phyloP scores from a whole-genome alignment of 2,329 filamentous ascomycete species.

The Xylaria digitata region DNA sequence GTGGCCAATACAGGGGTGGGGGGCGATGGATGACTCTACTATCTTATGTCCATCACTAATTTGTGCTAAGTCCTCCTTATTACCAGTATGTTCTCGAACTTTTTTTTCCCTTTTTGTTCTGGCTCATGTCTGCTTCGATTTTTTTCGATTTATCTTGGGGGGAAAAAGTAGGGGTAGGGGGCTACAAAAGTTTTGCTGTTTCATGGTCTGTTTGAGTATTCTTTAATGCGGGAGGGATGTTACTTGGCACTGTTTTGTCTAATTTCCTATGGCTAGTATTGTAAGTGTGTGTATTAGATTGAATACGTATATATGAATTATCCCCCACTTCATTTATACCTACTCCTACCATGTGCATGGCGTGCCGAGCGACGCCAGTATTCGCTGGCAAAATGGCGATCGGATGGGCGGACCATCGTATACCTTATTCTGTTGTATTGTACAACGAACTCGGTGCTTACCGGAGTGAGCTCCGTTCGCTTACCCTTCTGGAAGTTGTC shows the following conservation, averaged over 20 bases:
- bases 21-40: slow-evolving; percentile 5
- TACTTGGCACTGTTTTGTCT: slow-evolving; percentile 16
- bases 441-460: neutral
- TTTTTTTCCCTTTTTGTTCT: slow-evolving; percentile 9
- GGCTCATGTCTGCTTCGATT: slow-evolving; percentile 9
- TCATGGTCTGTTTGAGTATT: slow-evolving; percentile 10
- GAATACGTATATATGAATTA: slow-evolving; percentile 28
- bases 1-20: slow-evolving; percentile 8
- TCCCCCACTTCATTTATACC: slow-evolving; percentile 29
- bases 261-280: slow-evolving; percentile 21
- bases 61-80: slow-evolving; percentile 3
- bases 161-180: slow-evolving; percentile 10
- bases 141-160: slow-evolving; percentile 1
- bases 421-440: slow-evolving; percentile 13
- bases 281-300: slow-evolving; percentile 25
- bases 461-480: neutral
- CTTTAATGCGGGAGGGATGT: slow-evolving; percentile 7
- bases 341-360: slow-evolving; percentile 20
- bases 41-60: slow-evolving; percentile 13
- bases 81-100: slow-evolving; percentile 1
- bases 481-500: neutral
- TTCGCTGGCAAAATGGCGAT: slow-evolving; percentile 36
- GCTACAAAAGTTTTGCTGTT: slow-evolving; percentile 32
- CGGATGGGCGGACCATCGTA: slow-evolving; percentile 9
- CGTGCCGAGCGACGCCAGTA: slow-evolving; percentile 23